These are phyloP conservation scores for Ailanthus altissimus DNA, from an alignment of 345 rosid genomes.

Conservation along the genomic window DNA sequence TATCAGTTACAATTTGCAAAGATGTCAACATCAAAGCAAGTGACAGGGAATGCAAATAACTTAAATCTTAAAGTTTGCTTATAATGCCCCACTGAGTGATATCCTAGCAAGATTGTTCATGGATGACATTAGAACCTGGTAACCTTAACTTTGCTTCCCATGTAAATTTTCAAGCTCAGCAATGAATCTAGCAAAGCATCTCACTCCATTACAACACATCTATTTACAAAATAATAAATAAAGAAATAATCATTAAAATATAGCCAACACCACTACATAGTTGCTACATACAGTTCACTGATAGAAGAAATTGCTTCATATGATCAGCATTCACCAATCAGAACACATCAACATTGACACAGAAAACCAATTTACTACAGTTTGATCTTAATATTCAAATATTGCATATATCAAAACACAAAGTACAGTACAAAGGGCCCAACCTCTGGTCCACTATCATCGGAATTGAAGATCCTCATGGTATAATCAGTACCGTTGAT, in stretches of 20 bases:
- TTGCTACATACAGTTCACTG: neutral
- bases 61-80: neutral
- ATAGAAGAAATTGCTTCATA: neutral
- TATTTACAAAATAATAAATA: constrained; percentile 2
- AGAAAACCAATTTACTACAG: neutral
- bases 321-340: neutral
- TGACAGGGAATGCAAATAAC: neutral
- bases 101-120: neutral
- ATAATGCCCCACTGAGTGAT: neutral
- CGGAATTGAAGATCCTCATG: constrained; percentile 92
- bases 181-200: constrained; percentile 89
- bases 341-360: neutral
- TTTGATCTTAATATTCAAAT: neutral
- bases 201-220: constrained; percentile 98
- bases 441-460: constrained; percentile 97
- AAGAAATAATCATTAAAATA: constrained; percentile 13
- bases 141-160: constrained; percentile 61
- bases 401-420: neutral
- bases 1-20: neutral
- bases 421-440: neutral
- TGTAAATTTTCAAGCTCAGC: constrained; percentile 75
- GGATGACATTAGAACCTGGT: neutral
- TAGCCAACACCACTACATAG: neutral
- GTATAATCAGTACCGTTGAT: constrained; percentile 76
- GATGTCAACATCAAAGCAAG: neutral